Conservation (phyloP, 176 grass and related monocot genomes). For the Oropetium thomaeum region DNA sequence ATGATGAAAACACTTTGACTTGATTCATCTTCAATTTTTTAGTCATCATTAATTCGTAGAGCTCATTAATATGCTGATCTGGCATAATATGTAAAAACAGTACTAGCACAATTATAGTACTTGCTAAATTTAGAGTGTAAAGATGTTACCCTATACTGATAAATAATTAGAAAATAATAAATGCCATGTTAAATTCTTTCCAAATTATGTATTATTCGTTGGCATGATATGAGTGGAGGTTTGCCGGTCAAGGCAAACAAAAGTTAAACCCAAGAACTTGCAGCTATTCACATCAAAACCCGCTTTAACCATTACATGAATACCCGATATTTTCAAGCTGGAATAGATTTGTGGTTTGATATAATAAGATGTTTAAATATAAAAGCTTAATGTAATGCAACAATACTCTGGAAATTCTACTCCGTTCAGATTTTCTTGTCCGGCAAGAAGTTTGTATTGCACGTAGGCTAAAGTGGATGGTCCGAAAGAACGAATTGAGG, state of each 20-base stretch:
- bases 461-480: too few species aligned
- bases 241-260: neutral
- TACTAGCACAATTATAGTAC: neutral
- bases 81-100: neutral
- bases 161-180: neutral
- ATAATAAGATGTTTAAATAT: neutral
- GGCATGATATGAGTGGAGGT: neutral
- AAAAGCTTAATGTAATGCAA: neutral
- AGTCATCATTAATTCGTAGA: neutral
- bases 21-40: neutral
- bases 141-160: neutral
- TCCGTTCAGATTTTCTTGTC: too few species aligned
- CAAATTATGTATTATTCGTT: neutral
- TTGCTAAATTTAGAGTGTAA: neutral
- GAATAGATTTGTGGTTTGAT: neutral
- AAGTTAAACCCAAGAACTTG: neutral
- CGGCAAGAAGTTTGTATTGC: too few species aligned
- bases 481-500: too few species aligned
- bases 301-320: neutral
- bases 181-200: constrained; percentile 3
- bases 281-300: neutral
- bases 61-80: neutral
- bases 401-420: neutral
- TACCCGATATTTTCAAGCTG: neutral
- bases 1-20: neutral